Percentiles rank a stretch among this genome's conserved stretches.
Evolutionary conservation across 495 filamentous ascomycete genomes (phyloP).

Genomic region (Symbiotaphrina buchneri): DNA sequence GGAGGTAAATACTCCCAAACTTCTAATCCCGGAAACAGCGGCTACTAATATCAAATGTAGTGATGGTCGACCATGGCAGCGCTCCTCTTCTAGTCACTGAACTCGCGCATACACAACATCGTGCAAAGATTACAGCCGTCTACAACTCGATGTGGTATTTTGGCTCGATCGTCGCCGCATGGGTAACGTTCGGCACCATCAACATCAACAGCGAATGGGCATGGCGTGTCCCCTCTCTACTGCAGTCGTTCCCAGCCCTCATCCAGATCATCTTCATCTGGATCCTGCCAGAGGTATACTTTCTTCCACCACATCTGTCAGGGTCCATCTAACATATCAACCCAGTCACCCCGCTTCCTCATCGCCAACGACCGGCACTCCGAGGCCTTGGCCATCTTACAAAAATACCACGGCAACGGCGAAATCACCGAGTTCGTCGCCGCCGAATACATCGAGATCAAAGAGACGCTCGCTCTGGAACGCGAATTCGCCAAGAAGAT

Average conservation of each 20-base stretch:
- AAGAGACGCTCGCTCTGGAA: slow-evolving; percentile 4
- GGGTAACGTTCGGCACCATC: slow-evolving; percentile 18
- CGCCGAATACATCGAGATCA: neutral
- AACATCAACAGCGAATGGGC: slow-evolving; percentile 20
- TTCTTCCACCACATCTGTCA: slow-evolving; percentile 1
- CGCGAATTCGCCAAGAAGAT: neutral
- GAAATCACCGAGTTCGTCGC: neutral
- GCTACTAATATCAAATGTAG: too few relatives aligned
- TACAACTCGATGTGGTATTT: slow-evolving; percentile 13
- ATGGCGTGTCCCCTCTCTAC: slow-evolving; percentile 22
- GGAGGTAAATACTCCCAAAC: too few relatives aligned
- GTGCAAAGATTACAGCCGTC: slow-evolving; percentile 9
- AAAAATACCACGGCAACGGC: slow-evolving; percentile 1
- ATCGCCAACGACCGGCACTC: neutral
- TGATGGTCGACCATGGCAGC: too few relatives aligned
- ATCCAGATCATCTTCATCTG: too few relatives aligned
- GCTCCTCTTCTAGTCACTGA: slow-evolving; percentile 14
- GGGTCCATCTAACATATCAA: slow-evolving; percentile 1
- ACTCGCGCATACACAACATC: slow-evolving; percentile 13
- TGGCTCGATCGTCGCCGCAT: slow-evolving; percentile 18
- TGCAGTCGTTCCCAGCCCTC: slow-evolving; percentile 10
- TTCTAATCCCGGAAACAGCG: too few relatives aligned
- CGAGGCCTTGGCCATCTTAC: neutral
- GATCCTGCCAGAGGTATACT: slow-evolving; percentile 5
- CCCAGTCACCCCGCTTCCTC: slow-evolving; percentile 2